Base-by-base conservation (phyloP, 768 basidiomycete genomes). In the Naganishia friedmannii region DNA sequence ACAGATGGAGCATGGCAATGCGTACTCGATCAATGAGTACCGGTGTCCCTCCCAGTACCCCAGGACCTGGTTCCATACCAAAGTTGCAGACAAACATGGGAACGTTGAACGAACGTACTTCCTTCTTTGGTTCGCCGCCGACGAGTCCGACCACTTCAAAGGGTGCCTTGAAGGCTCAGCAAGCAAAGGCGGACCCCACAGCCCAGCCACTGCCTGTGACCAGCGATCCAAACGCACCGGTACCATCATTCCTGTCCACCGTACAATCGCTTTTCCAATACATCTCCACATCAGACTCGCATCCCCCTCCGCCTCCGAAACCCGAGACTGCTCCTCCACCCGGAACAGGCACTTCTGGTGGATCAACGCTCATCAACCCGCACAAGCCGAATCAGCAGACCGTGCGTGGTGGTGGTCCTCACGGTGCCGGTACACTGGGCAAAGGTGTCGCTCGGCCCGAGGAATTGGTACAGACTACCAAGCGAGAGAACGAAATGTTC, bases 401-500 rank as follows among this genome's bases (percentile, higher is more conserved):
- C 13, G 42, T 72, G 15, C 74, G 80, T 13, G 78, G 78, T 29
- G 77, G 77, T 23, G 80, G 80, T 8, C 77, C 80, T 0, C 78
- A 75, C 73, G 74, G 74, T n/a, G 80, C 77, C 37, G 80, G 80
- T 17, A 74, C 76, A 10, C 66, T 81, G 4, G 80, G 80, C 9
- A 72, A 78, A 77, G 95, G 95, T 70, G 90, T 90, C 10, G 86
- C 97, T 51, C 86, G 92, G 1, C 96, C 96, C 1, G 87, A 89
- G 68, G 90, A 90, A 28, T 91, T 99, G 81, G 89, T 99, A 78
- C 89, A 92, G 77, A 95, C 95, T 79, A 86, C 98, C 75, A 92
- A 91, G 82, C 88, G 93, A 77, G 85, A 92, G 76, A 98, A 98
- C 81, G 92, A 93, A 76, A 84, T 89, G 55, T 99, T 97, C 77